A percentile compares a stretch with the other conserved stretches of the same genome.
Conservation (phyloP, 768 basidiomycete genomes). For the Kwoniella dendrophila region DNA sequence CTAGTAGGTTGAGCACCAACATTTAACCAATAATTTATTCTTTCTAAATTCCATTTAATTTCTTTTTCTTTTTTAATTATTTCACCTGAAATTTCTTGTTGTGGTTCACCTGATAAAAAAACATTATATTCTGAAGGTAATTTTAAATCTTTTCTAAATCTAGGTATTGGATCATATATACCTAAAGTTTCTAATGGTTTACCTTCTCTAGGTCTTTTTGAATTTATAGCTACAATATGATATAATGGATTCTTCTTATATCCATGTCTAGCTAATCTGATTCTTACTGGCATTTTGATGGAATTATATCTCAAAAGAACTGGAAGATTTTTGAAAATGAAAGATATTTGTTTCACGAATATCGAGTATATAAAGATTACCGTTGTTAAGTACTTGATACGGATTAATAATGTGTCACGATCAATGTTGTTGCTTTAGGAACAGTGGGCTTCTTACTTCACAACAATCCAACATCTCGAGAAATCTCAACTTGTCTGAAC, state of each 20-base stretch:
- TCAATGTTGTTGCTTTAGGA: too few species aligned
- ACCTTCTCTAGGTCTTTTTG: conserved; percentile 72
- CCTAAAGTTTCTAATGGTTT: conserved; percentile 86
- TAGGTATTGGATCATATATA: conserved; percentile 70
- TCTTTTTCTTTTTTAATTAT: conserved; percentile 61
- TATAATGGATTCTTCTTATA: conserved; percentile 72
- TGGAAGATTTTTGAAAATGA: too few species aligned
- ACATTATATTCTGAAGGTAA: conserved; percentile 54
- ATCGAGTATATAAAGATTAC: too few species aligned
- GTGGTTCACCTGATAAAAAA: conserved; percentile 37
- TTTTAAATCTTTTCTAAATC: conserved; percentile 18
- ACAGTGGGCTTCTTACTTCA: too few species aligned
- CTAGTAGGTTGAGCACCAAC: conserved; percentile 82
- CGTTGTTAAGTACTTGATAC: too few species aligned
- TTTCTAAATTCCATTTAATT: conserved; percentile 85
- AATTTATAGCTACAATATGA: conserved; percentile 81
- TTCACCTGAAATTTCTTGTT: conserved; percentile 56
- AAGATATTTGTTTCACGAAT: too few species aligned
- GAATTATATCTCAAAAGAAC: neutral
- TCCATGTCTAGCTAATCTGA: conserved; percentile 84
- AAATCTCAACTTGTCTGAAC: too few species aligned
- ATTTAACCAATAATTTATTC: conserved; percentile 85
- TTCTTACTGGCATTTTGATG: conserved; percentile 71
- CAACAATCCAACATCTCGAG: too few species aligned
- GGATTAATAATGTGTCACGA: too few species aligned